Evolutionary conservation across 495 filamentous ascomycete genomes (phyloP), one percentile per base, ranked within the genome.

Genomic region (Penicillium pancosmium): DNA sequence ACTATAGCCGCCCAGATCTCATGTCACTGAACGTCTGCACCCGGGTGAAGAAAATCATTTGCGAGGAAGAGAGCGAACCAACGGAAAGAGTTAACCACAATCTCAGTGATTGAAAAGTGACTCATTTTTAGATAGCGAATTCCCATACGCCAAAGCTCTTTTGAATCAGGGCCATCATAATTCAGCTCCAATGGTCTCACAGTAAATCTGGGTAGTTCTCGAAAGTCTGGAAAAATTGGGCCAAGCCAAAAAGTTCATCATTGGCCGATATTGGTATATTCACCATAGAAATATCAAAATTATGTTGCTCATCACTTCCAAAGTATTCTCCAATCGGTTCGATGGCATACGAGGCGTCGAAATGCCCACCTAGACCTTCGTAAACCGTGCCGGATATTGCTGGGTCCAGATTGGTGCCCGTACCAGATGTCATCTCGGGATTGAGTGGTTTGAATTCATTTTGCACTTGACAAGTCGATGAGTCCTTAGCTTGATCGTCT

Each of bases 1-100:
- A 84, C 57, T 84, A 84, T 43, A 80, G 74, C 50, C 71, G 83
- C 16, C 83, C 83, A 5, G 82, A 86, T 68, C 60, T 86, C 54
- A 64, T 86, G 48, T 81, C 77, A 75, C 46, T 84, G 50, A 50
- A 43, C 8, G 57, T 60, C 3, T 34, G 25, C 31, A 58, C 34
- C 1, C 21, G 16, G 11, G 48, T 44, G 3, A 57, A 43, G 47
- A 57, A 57, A 19, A 51, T 57, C 34, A 36, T 57, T 21, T 19
- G 27, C 5, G 55, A 50, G 34, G 55, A 57, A 5, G 47, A 50
- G 34, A 36, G 3, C 1, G 46, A 25, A 9, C 21, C 21, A 5
- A 3, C 4, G 2, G 9, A 48, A 19, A 23, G 18, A 10, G 15
- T 27, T 11, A 10, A 6, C 46, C 19, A 48, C 31, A 4, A 44